These are phyloP conservation scores for Coemansia sp. DNA, from an alignment of 192 early-diverging fungal species.

Conservation along the genomic window DNA sequence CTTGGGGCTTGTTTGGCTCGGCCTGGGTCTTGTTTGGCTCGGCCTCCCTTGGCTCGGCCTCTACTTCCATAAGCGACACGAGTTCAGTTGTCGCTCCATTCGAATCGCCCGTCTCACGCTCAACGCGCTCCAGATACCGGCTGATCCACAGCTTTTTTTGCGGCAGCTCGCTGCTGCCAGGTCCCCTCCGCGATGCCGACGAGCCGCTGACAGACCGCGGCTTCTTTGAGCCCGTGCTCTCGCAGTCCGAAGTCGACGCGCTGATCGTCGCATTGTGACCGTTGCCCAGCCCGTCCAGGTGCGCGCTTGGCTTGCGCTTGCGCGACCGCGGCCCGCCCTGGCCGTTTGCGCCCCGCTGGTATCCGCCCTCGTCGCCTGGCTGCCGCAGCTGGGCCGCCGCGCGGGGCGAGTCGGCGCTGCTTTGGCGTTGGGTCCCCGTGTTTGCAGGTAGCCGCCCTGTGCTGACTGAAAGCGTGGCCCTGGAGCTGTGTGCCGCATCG, in stretches of 20 bases:
- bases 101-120: background rate
- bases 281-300: background rate
- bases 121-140: conserved; percentile 31
- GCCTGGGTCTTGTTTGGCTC: background rate
- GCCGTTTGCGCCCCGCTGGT: background rate
- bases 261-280: background rate
- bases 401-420: conserved; percentile 6
- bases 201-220: conserved; percentile 12
- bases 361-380: conserved; percentile 5
- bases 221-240: conserved; percentile 13
- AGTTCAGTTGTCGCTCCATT: background rate
- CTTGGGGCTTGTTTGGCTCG: too few species aligned
- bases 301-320: conserved; percentile 31
- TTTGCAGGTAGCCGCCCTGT: background rate
- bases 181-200: background rate
- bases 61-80: background rate
- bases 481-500: background rate
- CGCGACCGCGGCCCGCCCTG: conserved; percentile 4
- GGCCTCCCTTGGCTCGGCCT: background rate
- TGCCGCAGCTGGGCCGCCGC: background rate
- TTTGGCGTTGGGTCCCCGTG: conserved; percentile 10
- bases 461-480: conserved; percentile 5
- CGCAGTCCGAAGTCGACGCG: conserved; percentile 4
- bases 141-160: conserved; percentile 53
- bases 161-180: conserved; percentile 15